Percentiles rank a stretch among this genome's conserved stretches.
These are phyloP conservation scores for Fallopia convolvulus DNA, from an alignment of 148 eudicot genomes.

Conservation along the genomic window DNA sequence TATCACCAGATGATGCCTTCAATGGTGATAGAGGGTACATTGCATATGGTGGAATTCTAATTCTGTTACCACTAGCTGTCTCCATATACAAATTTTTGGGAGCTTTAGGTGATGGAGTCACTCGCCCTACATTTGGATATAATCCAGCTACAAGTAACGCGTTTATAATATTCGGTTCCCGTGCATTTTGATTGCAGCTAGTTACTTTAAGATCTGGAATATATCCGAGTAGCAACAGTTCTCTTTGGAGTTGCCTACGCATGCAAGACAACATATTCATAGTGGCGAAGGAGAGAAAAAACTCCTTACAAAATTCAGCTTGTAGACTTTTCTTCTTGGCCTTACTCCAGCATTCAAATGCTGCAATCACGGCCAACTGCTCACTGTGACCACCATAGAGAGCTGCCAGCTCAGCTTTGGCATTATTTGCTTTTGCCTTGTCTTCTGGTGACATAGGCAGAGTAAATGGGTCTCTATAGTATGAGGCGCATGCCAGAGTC, in stretches of 20 bases:
- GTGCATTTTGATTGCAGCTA: conserved; percentile 48
- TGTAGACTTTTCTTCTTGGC: conserved; percentile 54
- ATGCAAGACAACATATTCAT: conserved; percentile 69
- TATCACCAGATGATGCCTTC: conserved; percentile 10
- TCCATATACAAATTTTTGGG: conserved; percentile 34
- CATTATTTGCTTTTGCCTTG: conserved; percentile 54
- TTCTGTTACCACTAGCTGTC: conserved; percentile 55
- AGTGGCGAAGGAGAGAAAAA: conserved; percentile 50
- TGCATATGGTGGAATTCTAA: conserved; percentile 44
- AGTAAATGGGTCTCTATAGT: conserved; percentile 69
- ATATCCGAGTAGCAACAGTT: conserved; percentile 51
- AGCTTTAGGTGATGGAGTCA: conserved; percentile 9
- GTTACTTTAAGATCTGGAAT: conserved; percentile 45
- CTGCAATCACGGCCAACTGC: conserved; percentile 85
- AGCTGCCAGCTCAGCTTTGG: conserved; percentile 71
- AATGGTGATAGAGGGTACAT: conserved; percentile 23
- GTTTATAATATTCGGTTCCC: conserved; percentile 61
- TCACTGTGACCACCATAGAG: conserved; percentile 77
- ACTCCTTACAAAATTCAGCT: conserved; percentile 58
- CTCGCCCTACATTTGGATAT: conserved; percentile 82
- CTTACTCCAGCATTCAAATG: conserved; percentile 82
- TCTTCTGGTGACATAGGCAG: conserved; percentile 65
- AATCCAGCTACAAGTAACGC: conserved; percentile 80
- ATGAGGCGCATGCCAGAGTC: conserved; percentile 92
- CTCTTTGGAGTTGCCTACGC: conserved; percentile 67